Conservation (phyloP, 2,329 filamentous ascomycete species). For the Calonectria multiphialidica region DNA sequence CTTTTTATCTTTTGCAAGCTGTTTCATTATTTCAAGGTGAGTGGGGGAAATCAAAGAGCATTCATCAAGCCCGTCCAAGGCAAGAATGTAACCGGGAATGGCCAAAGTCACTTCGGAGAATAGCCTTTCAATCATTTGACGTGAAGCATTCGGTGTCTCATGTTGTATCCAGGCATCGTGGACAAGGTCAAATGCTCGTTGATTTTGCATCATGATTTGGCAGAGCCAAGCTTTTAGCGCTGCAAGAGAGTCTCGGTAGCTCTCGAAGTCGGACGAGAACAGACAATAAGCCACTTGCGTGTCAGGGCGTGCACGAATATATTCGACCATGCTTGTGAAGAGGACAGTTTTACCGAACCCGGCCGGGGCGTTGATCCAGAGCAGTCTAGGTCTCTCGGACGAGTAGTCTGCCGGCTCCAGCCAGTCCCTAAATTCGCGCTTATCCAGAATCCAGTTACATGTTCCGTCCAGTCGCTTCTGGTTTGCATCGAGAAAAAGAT, state of each 20-base stretch:
- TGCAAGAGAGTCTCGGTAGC: conserved; percentile 39
- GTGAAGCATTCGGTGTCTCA: conserved; percentile 30
- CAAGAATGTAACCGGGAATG: conserved; percentile 36
- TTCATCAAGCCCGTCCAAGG: conserved; percentile 52
- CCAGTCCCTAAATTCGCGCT: neutral
- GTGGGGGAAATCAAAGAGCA: conserved; percentile 44
- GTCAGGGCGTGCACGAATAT: neutral
- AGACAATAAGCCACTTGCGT: conserved; percentile 45
- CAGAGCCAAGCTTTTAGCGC: conserved; percentile 43
- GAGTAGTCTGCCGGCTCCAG: neutral
- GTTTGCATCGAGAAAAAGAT: too few species aligned
- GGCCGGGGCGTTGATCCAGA: conserved; percentile 6
- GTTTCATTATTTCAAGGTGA: conserved; percentile 27
- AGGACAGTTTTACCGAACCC: conserved; percentile 10
- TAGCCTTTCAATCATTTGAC: conserved; percentile 28
- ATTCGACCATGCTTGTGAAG: neutral
- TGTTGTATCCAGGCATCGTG: conserved; percentile 27
- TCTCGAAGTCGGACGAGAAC: conserved; percentile 44
- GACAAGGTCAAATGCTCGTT: conserved; percentile 27
- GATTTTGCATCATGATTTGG: conserved; percentile 31
- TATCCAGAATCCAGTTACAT: conserved; percentile 1
- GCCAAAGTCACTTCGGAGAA: conserved; percentile 33
- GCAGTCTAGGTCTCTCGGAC: neutral
- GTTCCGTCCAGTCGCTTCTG: neutral
- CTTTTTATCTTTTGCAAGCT: conserved; percentile 1